Conservation (phyloP, 768 basidiomycete genomes). For the Lentinula sp. region DNA sequence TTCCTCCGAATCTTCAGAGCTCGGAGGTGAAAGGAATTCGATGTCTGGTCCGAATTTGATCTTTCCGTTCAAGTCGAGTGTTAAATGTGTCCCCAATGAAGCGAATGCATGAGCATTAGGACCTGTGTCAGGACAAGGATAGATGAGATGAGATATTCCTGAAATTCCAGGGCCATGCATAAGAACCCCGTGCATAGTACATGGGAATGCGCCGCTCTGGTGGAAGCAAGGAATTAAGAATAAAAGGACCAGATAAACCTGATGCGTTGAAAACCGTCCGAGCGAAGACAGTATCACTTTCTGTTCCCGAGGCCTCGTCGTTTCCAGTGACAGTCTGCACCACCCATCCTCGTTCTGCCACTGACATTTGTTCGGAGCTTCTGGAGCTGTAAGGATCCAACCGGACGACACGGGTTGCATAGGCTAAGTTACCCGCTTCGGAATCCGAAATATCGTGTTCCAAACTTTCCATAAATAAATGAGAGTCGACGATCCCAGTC, state of each 20-base stretch:
- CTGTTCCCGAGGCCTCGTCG: slow-evolving; percentile 19
- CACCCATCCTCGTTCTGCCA: slow-evolving; percentile 71
- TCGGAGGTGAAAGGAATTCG: slow-evolving; percentile 70
- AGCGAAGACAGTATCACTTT: slow-evolving; percentile 63
- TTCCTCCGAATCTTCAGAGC: slow-evolving; percentile 28
- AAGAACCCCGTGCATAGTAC: slow-evolving; percentile 81
- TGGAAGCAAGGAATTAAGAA: slow-evolving; percentile 67
- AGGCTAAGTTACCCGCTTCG: slow-evolving; percentile 64
- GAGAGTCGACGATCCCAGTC: slow-evolving; percentile 89
- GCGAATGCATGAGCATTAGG: slow-evolving; percentile 62
- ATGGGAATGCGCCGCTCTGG: slow-evolving; percentile 55
- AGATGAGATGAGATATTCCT: slow-evolving; percentile 71
- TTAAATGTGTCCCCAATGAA: slow-evolving; percentile 88
- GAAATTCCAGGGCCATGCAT: slow-evolving; percentile 78
- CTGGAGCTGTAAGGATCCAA: slow-evolving; percentile 55
- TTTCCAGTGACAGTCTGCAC: slow-evolving; percentile 69
- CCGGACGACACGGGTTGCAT: slow-evolving; percentile 78
- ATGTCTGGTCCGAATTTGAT: slow-evolving; percentile 92
- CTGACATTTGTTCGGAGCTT: slow-evolving; percentile 19
- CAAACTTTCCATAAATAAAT: slow-evolving; percentile 75
- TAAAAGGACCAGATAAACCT: slow-evolving; percentile 65
- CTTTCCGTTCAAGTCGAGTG: slow-evolving; percentile 78
- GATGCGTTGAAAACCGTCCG: slow-evolving; percentile 78
- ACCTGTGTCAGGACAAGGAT: slow-evolving; percentile 78
- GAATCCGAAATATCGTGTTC: slow-evolving; percentile 77